phyloP scores from a whole-genome alignment of 345 rosid species.

The Eucalyptus curtisii region DNA sequence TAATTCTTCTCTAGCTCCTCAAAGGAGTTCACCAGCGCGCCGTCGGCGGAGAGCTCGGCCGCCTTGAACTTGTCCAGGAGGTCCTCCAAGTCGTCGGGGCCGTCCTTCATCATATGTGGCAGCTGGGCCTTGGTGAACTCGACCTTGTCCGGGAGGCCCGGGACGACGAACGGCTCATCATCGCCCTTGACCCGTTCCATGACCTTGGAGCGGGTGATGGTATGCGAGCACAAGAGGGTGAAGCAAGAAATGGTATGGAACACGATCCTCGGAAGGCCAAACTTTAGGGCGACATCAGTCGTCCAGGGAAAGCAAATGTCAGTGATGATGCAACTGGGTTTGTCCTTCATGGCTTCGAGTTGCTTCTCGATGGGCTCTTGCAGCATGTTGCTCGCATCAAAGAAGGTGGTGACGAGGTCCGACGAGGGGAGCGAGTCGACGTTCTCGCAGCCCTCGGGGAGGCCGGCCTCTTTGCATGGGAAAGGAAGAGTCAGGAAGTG shows the following conservation, averaged over 20 bases:
- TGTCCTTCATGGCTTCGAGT: neutral
- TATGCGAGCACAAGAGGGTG: constrained; percentile 8
- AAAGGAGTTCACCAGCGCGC: constrained; percentile 20
- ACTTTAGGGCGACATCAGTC: neutral
- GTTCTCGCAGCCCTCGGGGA: constrained; percentile 19
- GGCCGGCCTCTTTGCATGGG: constrained; percentile 9
- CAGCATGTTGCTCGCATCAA: constrained; percentile 3
- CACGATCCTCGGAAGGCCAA: constrained; percentile 9
- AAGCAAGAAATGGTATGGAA: constrained; percentile 19
- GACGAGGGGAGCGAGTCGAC: constrained; percentile 14
- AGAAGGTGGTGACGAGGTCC: neutral
- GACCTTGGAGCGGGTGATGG: neutral
- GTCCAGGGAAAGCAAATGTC: constrained; percentile 23
- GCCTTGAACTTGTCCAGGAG: neutral
- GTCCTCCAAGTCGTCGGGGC: neutral
- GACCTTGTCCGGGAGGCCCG: constrained; percentile 5
- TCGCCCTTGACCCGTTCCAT: neutral
- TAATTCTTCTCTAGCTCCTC: constrained; percentile 18
- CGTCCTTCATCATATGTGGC: neutral
- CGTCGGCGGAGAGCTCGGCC: constrained; percentile 21
- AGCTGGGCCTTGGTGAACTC: constrained; percentile 5
- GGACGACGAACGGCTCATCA: constrained; percentile 3
- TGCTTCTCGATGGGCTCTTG: neutral
- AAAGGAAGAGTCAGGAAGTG: neutral
- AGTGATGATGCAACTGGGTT: constrained; percentile 10